Evolutionary conservation across 2,329 filamentous ascomycete genomes (phyloP), one percentile per base, ranked within the genome.

Genomic region (Arthroderma uncinatum): DNA sequence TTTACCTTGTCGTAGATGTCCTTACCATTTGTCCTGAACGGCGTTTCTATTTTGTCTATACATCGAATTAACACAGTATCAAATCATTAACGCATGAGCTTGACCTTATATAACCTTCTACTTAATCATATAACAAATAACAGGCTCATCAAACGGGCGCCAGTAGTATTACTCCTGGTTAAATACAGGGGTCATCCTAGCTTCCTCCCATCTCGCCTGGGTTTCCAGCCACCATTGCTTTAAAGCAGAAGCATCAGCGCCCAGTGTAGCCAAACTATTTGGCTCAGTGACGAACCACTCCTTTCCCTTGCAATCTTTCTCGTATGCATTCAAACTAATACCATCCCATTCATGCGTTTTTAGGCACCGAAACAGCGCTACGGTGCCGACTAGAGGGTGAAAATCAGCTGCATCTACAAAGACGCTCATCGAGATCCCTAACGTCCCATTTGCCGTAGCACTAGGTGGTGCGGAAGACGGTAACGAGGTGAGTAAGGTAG

Each of bases 241-340:
- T 55, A 66, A 52, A 4, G 50, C 56, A 14, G 55, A 42, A 6
- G 62, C 59, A 56, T 63, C 60, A 21, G 60, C 60, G 2, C 64
- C 64, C 36, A 57, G 37, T 21, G 33, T 50, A 47, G 54, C 37
- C 60, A 65, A 58, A 34, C 25, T 58, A 42, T 50, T 40, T 23
- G 56, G 42, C 12, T 64, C 64, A 42, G 47, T 55, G 19, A 65
- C 53, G 56, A 65, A 65, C 66, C 66, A 68, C 30, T 64, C 62
- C 37, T 61, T 57, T 23, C 53, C 53, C n/a, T 55, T 57, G 48
- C 61, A 62, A 36, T 64, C 61, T 42, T 59, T 61, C 37, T 63
- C 62, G 60, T 68, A 69, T 28, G 64, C 63, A 59, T 68, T 69
- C 48, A 69, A 54, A 36, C 67, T 68, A 16, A 67, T 53, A 9